Evolutionary conservation across 1,284 basidiomycete genomes (phyloP).

Genomic region (Cryptococcus neoformans): DNA sequence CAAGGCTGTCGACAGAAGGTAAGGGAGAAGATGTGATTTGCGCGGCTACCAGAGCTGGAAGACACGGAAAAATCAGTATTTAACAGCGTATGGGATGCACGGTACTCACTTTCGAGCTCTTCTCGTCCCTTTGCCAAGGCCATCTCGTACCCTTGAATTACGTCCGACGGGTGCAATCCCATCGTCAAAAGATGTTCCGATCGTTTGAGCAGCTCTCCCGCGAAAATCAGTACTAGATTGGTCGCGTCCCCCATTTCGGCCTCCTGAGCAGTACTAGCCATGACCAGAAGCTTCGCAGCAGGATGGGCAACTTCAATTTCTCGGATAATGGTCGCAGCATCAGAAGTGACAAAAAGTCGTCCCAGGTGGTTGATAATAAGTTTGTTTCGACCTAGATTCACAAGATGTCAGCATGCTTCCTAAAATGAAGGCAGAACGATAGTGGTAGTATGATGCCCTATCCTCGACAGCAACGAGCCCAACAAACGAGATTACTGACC

Average conservation of each 20-base stretch:
- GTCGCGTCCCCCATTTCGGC: slow-evolving; percentile 77
- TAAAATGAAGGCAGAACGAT: background rate
- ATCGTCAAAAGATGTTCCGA: slow-evolving; percentile 90
- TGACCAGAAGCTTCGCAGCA: slow-evolving; percentile 93
- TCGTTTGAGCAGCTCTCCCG: slow-evolving; percentile 92
- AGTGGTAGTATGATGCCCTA: slow-evolving; percentile 7
- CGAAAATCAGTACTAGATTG: slow-evolving; percentile 92
- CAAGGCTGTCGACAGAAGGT: slow-evolving; percentile 71
- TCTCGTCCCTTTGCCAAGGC: slow-evolving; percentile 81
- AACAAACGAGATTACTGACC: slow-evolving; percentile 56
- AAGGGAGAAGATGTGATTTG: slow-evolving; percentile 59
- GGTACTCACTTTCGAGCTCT: slow-evolving; percentile 80
- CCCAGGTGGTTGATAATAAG: slow-evolving; percentile 96
- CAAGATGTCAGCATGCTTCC: background rate
- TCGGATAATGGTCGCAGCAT: slow-evolving; percentile 97
- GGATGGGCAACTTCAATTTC: slow-evolving; percentile 59
- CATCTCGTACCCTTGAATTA: slow-evolving; percentile 94
- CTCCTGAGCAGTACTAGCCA: slow-evolving; percentile 97
- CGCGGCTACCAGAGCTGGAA: slow-evolving; percentile 32
- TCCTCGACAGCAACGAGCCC: too few species aligned
- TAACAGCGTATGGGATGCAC: background rate
- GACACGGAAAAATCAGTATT: background rate
- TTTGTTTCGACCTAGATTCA: slow-evolving; percentile 76
- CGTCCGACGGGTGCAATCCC: slow-evolving; percentile 94
- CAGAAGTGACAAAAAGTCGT: slow-evolving; percentile 93